phyloP scores from a whole-genome alignment of 495 filamentous ascomycete genomes.

The Xylaria sp. region DNA sequence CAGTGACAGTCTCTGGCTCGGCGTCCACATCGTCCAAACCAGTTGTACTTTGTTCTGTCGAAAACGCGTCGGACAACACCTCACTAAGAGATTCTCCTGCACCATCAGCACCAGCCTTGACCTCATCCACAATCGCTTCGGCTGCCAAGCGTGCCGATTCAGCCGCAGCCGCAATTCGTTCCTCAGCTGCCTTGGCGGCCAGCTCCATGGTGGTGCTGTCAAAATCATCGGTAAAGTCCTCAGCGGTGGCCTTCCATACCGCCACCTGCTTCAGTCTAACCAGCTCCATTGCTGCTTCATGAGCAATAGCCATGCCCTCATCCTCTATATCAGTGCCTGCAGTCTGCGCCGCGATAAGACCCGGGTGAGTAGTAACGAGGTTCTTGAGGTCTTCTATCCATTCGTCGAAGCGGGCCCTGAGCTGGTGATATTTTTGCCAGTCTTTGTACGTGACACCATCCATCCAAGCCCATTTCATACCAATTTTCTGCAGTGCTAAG shows the following conservation, averaged over 20 bases:
- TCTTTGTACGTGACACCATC: constrained; percentile 95
- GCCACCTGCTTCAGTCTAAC: constrained; percentile 83
- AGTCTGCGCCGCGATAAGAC: constrained; percentile 71
- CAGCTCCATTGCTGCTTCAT: constrained; percentile 82
- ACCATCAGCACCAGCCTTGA: constrained; percentile 22
- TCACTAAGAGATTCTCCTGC: constrained; percentile 31
- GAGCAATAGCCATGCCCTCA: constrained; percentile 79
- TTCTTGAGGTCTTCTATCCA: constrained; percentile 83
- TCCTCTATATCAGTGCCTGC: constrained; percentile 74
- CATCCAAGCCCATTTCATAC: constrained; percentile 97
- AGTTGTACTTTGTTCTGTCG: not conserved
- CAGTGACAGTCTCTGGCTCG: constrained; percentile 30
- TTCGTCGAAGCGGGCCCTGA: constrained; percentile 82
- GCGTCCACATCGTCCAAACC: not conserved
- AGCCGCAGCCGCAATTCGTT: constrained; percentile 37
- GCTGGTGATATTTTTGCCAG: constrained; percentile 87
- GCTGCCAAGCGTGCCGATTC: constrained; percentile 34
- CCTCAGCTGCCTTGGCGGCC: constrained; percentile 49
- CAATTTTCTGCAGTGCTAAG: constrained; percentile 90
- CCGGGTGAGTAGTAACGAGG: constrained; percentile 73
- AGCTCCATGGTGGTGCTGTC: constrained; percentile 52
- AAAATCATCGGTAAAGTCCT: constrained; percentile 81
- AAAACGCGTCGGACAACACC: constrained; percentile 1
- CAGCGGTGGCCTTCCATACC: constrained; percentile 80
- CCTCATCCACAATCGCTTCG: constrained; percentile 28